phyloP scores from a whole-genome alignment of 495 filamentous ascomycete genomes.

The Podospora fimiseda region DNA sequence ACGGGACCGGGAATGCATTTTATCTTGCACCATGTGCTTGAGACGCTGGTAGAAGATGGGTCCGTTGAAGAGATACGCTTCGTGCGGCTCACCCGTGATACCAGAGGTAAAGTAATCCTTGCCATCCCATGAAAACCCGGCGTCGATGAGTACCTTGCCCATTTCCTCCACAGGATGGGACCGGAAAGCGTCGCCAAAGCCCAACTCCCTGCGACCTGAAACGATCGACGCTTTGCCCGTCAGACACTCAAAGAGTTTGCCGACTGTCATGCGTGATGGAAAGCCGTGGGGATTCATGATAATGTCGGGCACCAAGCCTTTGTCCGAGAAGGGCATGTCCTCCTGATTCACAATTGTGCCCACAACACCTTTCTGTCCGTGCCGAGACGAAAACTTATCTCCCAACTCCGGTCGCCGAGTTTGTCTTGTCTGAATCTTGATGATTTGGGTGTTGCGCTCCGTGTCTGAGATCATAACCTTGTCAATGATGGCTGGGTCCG shows the following conservation, averaged over 20 bases:
- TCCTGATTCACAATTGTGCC: conserved; percentile 93
- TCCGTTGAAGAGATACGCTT: conserved; percentile 96
- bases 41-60: conserved; percentile 99
- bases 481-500: conserved; percentile 83
- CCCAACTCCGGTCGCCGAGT: conserved; percentile 90
- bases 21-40: conserved; percentile 99
- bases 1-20: conserved; percentile 93
- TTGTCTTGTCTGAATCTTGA: conserved; percentile 90
- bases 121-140: conserved; percentile 91
- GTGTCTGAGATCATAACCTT: conserved; percentile 86
- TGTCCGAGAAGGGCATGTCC: conserved; percentile 94
- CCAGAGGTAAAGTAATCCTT: conserved; percentile 95
- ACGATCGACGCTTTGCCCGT: conserved; percentile 91
- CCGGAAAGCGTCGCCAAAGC: conserved; percentile 91
- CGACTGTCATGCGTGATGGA: conserved; percentile 98
- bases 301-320: conserved; percentile 86
- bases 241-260: conserved; percentile 93
- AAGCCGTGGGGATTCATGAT: conserved; percentile 99
- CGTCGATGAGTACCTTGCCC: conserved; percentile 71
- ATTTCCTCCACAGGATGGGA: conserved; percentile 88
- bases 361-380: conserved; percentile 98
- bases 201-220: conserved; percentile 64
- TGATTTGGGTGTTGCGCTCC: conserved; percentile 69
- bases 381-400: conserved; percentile 97
- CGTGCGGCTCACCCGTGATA: conserved; percentile 88